A percentile compares a stretch with the other conserved stretches of the same genome.
Conservation (phyloP, 495 filamentous ascomycete species). For the Antarctomyces pellizariae region DNA sequence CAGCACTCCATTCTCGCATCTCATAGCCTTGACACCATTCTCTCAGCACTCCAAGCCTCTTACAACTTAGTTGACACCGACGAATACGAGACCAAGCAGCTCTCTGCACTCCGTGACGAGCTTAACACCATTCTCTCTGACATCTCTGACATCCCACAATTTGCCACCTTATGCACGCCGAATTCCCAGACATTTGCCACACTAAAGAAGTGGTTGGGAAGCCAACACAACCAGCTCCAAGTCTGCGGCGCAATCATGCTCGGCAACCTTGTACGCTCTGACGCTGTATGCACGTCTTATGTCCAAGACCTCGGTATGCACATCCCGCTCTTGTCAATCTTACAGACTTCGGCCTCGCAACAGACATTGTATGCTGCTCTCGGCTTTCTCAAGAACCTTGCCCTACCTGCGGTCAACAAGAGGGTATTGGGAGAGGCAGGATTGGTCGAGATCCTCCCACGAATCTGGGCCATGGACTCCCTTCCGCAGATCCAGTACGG, state of each 20-base stretch:
- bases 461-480: constrained; percentile 33
- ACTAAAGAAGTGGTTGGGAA: constrained; percentile 31
- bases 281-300: constrained; percentile 33
- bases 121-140: constrained; percentile 38
- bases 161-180: constrained; percentile 20
- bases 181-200: constrained; percentile 14
- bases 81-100: constrained; percentile 19
- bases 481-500: constrained; percentile 49
- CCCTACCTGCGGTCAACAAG: constrained; percentile 42
- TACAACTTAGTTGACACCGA: constrained; percentile 4
- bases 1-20: constrained; percentile 20
- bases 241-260: constrained; percentile 54
- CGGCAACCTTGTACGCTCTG: constrained; percentile 55
- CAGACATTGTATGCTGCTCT: constrained; percentile 41
- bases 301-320: constrained; percentile 30
- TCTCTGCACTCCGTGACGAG: constrained; percentile 28
- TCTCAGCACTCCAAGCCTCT: constrained; percentile 12
- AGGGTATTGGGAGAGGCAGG: constrained; percentile 27
- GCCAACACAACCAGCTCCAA: constrained; percentile 31
- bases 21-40: constrained; percentile 10
- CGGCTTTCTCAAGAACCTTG: constrained; percentile 61
- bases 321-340: constrained; percentile 18
- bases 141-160: constrained; percentile 32
- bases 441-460: constrained; percentile 27
- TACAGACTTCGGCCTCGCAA: constrained; percentile 11